A percentile compares a stretch with the other conserved stretches of the same genome.
Evolutionary conservation across 2,329 filamentous ascomycete genomes (phyloP).

Genomic region (Sclerotiophoma versabilis): DNA sequence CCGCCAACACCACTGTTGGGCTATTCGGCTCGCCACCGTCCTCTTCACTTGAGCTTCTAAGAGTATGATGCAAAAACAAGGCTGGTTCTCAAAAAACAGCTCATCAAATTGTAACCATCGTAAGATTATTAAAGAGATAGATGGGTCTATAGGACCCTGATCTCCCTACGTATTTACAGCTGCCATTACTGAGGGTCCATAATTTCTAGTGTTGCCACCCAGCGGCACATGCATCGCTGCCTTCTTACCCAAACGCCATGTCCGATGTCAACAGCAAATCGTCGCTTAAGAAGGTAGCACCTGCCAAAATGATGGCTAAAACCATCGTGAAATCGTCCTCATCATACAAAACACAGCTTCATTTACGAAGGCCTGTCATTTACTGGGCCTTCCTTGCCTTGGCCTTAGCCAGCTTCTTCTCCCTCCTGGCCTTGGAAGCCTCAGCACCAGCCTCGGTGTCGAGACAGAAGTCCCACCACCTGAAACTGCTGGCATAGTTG

Average conservation of each 20-base stretch:
- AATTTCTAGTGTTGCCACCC: slow-evolving; percentile 23
- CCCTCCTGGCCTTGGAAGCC: slow-evolving; percentile 81
- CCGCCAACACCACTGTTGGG: too few species aligned
- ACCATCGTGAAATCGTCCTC: slow-evolving; percentile 18
- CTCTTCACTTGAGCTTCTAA: too few species aligned
- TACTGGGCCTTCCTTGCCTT: slow-evolving; percentile 65
- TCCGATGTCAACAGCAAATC: slow-evolving; percentile 14
- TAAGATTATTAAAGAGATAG: slow-evolving; percentile 40
- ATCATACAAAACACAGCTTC: not conserved
- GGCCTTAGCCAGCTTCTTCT: slow-evolving; percentile 72
- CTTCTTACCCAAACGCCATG: slow-evolving; percentile 35
- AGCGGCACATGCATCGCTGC: slow-evolving; percentile 20
- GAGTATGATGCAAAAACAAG: too few species aligned
- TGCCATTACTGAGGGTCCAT: slow-evolving; percentile 34
- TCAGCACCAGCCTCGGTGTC: slow-evolving; percentile 94
- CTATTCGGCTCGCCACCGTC: too few species aligned
- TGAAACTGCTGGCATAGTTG: slow-evolving; percentile 97
- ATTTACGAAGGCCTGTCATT: slow-evolving; percentile 2
- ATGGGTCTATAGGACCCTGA: slow-evolving; percentile 29
- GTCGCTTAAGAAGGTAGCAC: slow-evolving; percentile 11
- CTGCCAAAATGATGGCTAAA: slow-evolving; percentile 20
- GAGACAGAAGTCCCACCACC: slow-evolving; percentile 96
- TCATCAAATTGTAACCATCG: slow-evolving; percentile 29
- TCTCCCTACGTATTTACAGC: slow-evolving; percentile 31
- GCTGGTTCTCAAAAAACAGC: not conserved